Conservation (phyloP, 805 yeast species). For the Candida ponderosae region DNA sequence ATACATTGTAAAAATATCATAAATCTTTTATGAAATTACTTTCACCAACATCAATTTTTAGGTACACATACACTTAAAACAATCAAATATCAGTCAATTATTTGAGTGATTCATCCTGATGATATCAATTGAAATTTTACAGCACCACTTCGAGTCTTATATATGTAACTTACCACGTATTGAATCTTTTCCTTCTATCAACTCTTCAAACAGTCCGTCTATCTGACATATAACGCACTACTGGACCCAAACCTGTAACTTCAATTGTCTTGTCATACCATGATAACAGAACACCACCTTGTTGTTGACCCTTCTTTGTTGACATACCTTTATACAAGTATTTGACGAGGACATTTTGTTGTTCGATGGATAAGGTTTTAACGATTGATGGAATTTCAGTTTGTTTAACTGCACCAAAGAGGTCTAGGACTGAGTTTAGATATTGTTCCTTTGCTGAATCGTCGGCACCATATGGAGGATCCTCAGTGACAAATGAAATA, state of each 20-base stretch:
- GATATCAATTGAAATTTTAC: too few species aligned
- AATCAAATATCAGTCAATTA: too few species aligned
- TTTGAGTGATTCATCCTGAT: too few species aligned
- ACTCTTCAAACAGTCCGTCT: slow-evolving; percentile 57
- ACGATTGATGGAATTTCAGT: slow-evolving; percentile 61
- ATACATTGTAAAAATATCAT: too few species aligned
- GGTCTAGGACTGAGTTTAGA: slow-evolving; percentile 54
- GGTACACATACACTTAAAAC: too few species aligned
- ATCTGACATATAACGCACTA: slow-evolving; percentile 80
- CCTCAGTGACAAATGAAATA: slow-evolving; percentile 49
- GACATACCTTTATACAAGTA: slow-evolving; percentile 84
- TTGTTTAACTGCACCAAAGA: slow-evolving; percentile 58
- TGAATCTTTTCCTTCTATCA: neutral
- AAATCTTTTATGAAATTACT: too few species aligned
- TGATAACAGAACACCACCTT: slow-evolving; percentile 75
- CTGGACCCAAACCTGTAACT: slow-evolving; percentile 79
- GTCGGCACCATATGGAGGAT: slow-evolving; percentile 81
- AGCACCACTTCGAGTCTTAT: too few species aligned
- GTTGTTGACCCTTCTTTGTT: slow-evolving; percentile 67
- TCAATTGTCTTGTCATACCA: slow-evolving; percentile 93
- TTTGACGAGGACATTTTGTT: slow-evolving; percentile 74
- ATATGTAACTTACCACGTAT: too few species aligned
- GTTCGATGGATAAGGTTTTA: slow-evolving; percentile 47
- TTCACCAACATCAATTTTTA: too few species aligned
- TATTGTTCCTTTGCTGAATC: slow-evolving; percentile 44